A percentile compares a stretch with the other conserved stretches of the same genome.
phyloP scores from a whole-genome alignment of 2,329 filamentous ascomycete species.

The Trichoderma sp. region DNA sequence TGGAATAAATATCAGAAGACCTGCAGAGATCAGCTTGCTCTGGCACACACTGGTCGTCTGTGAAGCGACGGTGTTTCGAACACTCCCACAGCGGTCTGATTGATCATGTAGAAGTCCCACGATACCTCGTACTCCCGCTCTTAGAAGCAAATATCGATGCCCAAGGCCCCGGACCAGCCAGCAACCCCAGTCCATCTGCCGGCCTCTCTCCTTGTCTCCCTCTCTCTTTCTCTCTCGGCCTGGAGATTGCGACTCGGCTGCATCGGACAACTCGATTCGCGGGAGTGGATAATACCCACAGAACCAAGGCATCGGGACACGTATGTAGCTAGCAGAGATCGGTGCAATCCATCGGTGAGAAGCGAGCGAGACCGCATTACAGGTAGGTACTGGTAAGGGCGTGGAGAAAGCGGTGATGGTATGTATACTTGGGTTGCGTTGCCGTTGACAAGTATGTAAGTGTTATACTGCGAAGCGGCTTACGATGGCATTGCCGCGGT shows the following conservation, averaged over 20 bases:
- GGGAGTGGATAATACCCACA: conserved; percentile 13
- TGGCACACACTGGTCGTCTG: too few relatives aligned
- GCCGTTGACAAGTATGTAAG: too few relatives aligned
- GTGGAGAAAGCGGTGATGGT: conserved; percentile 11
- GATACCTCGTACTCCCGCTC: too few relatives aligned
- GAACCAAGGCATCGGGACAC: neutral
- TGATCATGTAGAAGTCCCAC: too few relatives aligned
- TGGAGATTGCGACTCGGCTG: neutral
- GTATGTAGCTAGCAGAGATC: conserved; percentile 3
- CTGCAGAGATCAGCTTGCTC: too few relatives aligned
- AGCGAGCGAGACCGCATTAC: neutral
- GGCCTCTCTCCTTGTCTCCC: neutral
- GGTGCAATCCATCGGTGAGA: conserved; percentile 18
- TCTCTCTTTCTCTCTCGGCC: neutral
- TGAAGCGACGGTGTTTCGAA: too few relatives aligned
- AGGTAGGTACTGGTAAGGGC: too few relatives aligned
- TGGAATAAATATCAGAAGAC: too few relatives aligned
- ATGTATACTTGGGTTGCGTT: neutral
- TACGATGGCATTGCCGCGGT: neutral
- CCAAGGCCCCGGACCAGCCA: neutral
- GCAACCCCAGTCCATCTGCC: neutral
- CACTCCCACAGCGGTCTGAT: too few relatives aligned
- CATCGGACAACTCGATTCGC: conserved; percentile 16
- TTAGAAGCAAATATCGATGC: neutral
- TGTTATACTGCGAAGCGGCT: neutral